A percentile compares a stretch with the other conserved stretches of the same genome.
Evolutionary conservation across 768 basidiomycete genomes (phyloP).

Genomic region (Podaxis sp.): DNA sequence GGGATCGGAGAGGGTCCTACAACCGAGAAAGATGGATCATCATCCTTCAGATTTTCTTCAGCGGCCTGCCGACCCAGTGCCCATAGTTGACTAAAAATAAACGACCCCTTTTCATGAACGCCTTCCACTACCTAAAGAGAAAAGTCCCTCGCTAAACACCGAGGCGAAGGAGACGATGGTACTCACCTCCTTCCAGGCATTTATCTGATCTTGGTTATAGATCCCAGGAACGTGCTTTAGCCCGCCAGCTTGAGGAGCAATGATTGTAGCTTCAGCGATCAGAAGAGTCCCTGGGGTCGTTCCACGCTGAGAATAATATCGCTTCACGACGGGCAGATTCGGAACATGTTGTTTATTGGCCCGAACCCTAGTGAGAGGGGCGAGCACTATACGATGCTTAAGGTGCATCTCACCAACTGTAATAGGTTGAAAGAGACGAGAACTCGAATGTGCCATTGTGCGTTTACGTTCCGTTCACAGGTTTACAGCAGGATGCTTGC

Average conservation of each 20-base stretch:
- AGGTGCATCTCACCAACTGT: slow-evolving; percentile 41
- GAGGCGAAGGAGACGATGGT: background rate
- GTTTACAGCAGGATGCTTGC: too few species aligned
- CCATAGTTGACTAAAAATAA: slow-evolving; percentile 50
- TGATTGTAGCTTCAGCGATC: slow-evolving; percentile 57
- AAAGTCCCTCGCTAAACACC: background rate
- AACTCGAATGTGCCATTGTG: background rate
- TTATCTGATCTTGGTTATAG: slow-evolving; percentile 46
- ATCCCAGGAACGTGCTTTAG: slow-evolving; percentile 43
- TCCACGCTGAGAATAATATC: slow-evolving; percentile 52
- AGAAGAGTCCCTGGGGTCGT: slow-evolving; percentile 50
- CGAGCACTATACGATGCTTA: slow-evolving; percentile 51
- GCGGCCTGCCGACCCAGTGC: slow-evolving; percentile 18
- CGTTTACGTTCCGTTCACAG: too few species aligned
- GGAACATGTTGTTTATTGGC: slow-evolving; percentile 38
- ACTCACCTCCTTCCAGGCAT: slow-evolving; percentile 49
- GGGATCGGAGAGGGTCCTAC: slow-evolving; percentile 14
- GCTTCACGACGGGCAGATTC: slow-evolving; percentile 29
- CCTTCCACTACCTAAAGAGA: slow-evolving; percentile 35
- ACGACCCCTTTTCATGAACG: slow-evolving; percentile 42
- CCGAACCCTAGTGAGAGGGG: slow-evolving; percentile 51
- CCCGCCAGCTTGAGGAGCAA: slow-evolving; percentile 36
- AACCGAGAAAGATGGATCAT: background rate
- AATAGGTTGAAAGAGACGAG: slow-evolving; percentile 47
- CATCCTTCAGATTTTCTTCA: background rate